Evolutionary conservation across 176 grass and related monocot genomes (phyloP), one percentile per base, ranked within the genome.

Genomic region (Bonia amplexicaulis): DNA sequence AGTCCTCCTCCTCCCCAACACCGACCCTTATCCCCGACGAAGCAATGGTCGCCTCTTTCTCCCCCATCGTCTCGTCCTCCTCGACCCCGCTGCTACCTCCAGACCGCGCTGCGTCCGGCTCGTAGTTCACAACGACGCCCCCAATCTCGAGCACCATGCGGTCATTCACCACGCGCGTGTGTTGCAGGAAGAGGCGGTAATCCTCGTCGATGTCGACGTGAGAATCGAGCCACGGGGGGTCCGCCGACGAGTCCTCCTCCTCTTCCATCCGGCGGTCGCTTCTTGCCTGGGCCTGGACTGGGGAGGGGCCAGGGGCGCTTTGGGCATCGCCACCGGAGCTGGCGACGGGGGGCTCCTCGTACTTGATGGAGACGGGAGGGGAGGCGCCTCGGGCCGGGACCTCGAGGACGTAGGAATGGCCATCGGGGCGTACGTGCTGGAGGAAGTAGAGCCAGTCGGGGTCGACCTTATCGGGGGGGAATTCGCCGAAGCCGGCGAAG

Each of bases 381-480:
- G 77, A 74, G 64, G 22, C 35, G 48, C 79, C 90, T 8, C 45
- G 49, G 51, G 51, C 10, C 5, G 60, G 77, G 68, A 91, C 69
- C 70, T 95, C 89, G 64, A 87, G 66, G 62, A 60, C 33, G 58
- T 93, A 93, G 35, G 90, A 89, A 17, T 91, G 68, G 41, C 84
- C 92, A 12, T 92, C 81, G 47, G 85, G 23, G 74, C 73, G 77
- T 12, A 93, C 41, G 88, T 86, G 75, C 58, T 73, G 71, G 71
- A 98, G 82, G 89, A 92, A 98, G 59, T 90, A 85, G 60, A 87
- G 69, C 71, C 91, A 97, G 6, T 93, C 86, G 7, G 87, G 63
- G 80, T 97, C 95, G 49, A 52, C 57, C 6, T 85, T 47, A 16
- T 74, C 85, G 79, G 68, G 69, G 65, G 89, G 80, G 67, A 67